A percentile compares a stretch with the other conserved stretches of the same genome.
Evolutionary conservation across 306 rosid species (phyloP).

Genomic region (Cucumis cinereus): DNA sequence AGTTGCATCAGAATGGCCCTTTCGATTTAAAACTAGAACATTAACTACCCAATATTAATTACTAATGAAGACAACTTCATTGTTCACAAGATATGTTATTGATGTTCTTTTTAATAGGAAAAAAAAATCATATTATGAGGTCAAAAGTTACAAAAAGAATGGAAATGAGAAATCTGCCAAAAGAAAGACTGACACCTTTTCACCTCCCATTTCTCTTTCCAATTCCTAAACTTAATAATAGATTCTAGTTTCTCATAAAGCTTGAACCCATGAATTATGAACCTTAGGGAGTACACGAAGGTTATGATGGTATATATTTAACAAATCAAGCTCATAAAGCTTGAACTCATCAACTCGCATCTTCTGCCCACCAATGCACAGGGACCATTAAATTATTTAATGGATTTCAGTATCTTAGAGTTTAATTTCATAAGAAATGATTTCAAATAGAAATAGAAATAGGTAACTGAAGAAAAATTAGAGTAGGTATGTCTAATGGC

Average conservation of each 20-base stretch:
- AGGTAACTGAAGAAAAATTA: neutral
- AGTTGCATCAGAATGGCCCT: neutral
- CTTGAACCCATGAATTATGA: neutral
- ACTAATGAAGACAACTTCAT: neutral
- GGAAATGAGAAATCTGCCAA: neutral
- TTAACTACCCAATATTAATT: neutral
- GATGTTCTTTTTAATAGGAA: neutral
- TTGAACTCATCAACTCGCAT: neutral
- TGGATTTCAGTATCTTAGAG: neutral
- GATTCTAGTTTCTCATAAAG: neutral
- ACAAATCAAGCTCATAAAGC: neutral
- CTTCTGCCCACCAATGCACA: neutral
- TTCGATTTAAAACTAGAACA: neutral
- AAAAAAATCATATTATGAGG: neutral
- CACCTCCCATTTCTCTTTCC: neutral
- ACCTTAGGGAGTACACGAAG: neutral
- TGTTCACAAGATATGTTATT: neutral
- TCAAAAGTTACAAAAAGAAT: neutral
- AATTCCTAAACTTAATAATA: neutral
- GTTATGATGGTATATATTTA: neutral
- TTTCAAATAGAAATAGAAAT: neutral
- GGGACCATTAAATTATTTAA: neutral
- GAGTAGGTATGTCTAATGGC: neutral
- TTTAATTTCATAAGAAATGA: neutral
- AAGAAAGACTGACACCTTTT: neutral